Base-by-base conservation (phyloP, 169 alveolate species). In the Cryptosporidium felis region DNA sequence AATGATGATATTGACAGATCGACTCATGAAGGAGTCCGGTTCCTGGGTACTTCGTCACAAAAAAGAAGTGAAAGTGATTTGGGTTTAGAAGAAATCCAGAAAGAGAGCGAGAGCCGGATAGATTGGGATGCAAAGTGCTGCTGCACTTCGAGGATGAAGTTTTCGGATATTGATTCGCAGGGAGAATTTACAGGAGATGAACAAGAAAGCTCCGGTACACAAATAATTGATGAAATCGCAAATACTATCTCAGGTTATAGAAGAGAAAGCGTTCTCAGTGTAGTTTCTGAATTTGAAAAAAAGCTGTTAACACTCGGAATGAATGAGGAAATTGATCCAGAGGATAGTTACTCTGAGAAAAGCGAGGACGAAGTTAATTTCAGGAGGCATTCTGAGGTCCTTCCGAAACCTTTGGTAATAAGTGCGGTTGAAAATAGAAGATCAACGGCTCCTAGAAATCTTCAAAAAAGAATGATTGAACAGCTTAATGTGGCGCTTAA, bases 221-320 rank as follows among this genome's bases (percentile, higher is more conserved):
- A 56, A 6, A 23, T 74, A 74, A 21, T 74, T 18, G 58, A 74
- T 34, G 74, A 74, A 23, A 56, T 74, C 5, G 16, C 65, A 9
- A 74, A 74, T 53, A 21, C 16, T 12, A 34, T 74, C 10, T 18
- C 74, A 2, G 65, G 32, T 36, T 74, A 74, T 38, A 74, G 82
- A 53, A 74, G 82, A 53, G 74, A 74, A 10, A 74, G 82, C 9
- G 67, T 74, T 21, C 56, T 74, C 23, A 56, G 56, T 51, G 30
- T 60, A 12, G 56, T 74, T 10, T 74, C 82, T 5, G 82, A 74
- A 53, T 74, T 74, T 74, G 82, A 74, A 51, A 56, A 74, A 53
- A 74, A 74, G 38, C 28, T 74, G 2, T 74, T 74, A n/a, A 74
- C 67, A 12, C 5, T 74, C 26, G 82, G 82, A 5, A 74, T 74